phyloP scores from a whole-genome alignment of 139 green algal genomes.

The Raphidocelis subcapitata region DNA sequence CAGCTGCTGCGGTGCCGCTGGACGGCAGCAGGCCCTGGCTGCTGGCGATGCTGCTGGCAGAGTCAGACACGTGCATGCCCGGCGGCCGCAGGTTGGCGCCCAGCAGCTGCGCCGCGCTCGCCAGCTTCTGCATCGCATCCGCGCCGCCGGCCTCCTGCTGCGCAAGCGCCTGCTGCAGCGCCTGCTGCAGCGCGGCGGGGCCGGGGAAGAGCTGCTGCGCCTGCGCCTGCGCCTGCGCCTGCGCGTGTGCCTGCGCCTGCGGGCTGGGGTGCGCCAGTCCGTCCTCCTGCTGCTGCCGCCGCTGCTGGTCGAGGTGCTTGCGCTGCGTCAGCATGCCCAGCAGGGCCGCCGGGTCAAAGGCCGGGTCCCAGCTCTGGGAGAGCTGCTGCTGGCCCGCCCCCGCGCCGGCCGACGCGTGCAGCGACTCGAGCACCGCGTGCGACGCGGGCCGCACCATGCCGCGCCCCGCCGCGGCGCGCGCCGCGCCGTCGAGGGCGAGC shows the following conservation, averaged over 20 bases:
- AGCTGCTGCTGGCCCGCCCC: neutral
- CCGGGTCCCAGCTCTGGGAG: conserved; percentile 27
- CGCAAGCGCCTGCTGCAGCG: conserved; percentile 18
- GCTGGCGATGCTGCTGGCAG: conserved; percentile 42
- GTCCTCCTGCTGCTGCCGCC: conserved; percentile 4
- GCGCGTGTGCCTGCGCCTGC: conserved; percentile 12
- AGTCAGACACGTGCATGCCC: conserved; percentile 47
- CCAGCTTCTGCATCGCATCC: conserved; percentile 17
- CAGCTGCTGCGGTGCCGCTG: neutral
- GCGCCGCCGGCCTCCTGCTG: neutral
- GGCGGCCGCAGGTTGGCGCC: neutral
- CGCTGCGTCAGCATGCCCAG: conserved; percentile 15
- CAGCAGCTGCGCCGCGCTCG: neutral
- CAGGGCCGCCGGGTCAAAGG: conserved; percentile 1
- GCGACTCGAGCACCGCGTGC: too few relatives aligned
- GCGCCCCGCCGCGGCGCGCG: too few relatives aligned
- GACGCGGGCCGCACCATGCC: too few relatives aligned
- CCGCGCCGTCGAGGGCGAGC: too few relatives aligned
- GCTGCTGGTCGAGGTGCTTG: conserved; percentile 33
- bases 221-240: conserved; percentile 27
- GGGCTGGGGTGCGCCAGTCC: conserved; percentile 10
- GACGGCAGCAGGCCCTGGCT: conserved; percentile 15
- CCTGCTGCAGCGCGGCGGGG: conserved; percentile 20
- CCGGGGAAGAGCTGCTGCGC: too few relatives aligned
- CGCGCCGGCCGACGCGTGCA: neutral